Evolutionary conservation across 805 yeast genomes (phyloP), one percentile per base, ranked within the genome.

Genomic region (Wickerhamomyces canadensis): DNA sequence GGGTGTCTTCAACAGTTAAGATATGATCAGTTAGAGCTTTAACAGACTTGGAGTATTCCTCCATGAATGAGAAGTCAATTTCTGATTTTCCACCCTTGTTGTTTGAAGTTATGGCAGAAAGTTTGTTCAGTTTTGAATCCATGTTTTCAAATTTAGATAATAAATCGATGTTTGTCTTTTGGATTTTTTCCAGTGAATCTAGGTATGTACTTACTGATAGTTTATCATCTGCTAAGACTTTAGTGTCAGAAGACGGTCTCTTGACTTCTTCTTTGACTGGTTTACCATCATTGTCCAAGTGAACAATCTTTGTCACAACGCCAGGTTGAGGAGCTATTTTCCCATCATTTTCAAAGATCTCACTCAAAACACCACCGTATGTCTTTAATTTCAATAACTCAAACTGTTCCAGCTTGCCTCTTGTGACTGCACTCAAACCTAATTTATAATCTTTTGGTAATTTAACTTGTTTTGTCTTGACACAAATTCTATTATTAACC

Each of bases 401-500:
- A 58, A 76, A 80, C 19, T 71, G 70, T 52, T 83, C 91, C 24
- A 72, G 64, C 1, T 51, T 52, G 28, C 61, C 55, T 5, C 62
- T 67, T 22, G 74, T 61, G 15, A 51, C 51, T 2, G 80, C 84
- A 24, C 80, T 62, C 5, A 74, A 60, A 40, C 87, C 87, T 33
- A 82, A 40, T 33, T 60, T 66, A 41, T 72, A 65, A 24, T 61
- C 47, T 6, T 55, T 43, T 23, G 74, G 74, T 15, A 83, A 52
- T 25, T 58, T 52, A 26, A 83, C 62, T 37, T 73, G 58, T 40
- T 74, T 71, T 0, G 88, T 78, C 56, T 78, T 78, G 58, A 83
- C 75, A 52, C 88, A 78, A 39, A 84, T 65, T 47, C 72, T 76
- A 55, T 84, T 84, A 57, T 84, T 86, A 34, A 81, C 62, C 43